Evolutionary conservation across 306 rosid species (phyloP).

Genomic region (Trifolium fragiferum): DNA sequence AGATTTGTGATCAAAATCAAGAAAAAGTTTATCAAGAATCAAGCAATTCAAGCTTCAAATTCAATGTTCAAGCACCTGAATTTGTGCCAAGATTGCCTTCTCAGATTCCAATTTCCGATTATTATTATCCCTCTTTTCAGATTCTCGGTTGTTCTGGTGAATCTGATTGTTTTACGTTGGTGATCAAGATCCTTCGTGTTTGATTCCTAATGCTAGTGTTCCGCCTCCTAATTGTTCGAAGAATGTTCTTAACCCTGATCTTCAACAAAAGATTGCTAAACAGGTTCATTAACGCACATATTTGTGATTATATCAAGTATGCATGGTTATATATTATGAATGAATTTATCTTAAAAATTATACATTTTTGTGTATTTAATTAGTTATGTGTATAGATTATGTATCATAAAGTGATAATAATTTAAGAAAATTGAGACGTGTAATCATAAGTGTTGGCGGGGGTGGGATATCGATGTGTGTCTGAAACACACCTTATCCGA

Average conservation of each 20-base stretch:
- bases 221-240: constrained; percentile 58
- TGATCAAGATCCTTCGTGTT: constrained; percentile 72
- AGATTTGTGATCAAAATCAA: constrained; percentile 32
- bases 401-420: no score
- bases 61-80: constrained; percentile 94
- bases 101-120: constrained; percentile 73
- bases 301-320: no score
- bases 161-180: constrained; percentile 76
- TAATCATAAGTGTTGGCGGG: no score
- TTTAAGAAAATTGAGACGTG: no score
- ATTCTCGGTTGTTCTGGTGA: constrained; percentile 68
- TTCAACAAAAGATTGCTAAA: constrained; percentile 78
- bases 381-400: no score
- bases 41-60: constrained; percentile 56
- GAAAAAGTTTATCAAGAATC: constrained; percentile 50
- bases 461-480: no score
- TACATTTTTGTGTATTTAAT: background rate
- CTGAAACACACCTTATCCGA: no score
- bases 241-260: constrained; percentile 63
- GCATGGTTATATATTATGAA: no score
- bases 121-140: constrained; percentile 76
- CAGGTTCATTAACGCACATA: constrained; percentile 52
- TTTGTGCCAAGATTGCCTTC: constrained; percentile 85
- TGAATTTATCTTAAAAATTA: background rate
- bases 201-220: constrained; percentile 51